A percentile compares a stretch with the other conserved stretches of the same genome.
Conservation (phyloP, 768 basidiomycete genomes). For the Tulasnella sp. region DNA sequence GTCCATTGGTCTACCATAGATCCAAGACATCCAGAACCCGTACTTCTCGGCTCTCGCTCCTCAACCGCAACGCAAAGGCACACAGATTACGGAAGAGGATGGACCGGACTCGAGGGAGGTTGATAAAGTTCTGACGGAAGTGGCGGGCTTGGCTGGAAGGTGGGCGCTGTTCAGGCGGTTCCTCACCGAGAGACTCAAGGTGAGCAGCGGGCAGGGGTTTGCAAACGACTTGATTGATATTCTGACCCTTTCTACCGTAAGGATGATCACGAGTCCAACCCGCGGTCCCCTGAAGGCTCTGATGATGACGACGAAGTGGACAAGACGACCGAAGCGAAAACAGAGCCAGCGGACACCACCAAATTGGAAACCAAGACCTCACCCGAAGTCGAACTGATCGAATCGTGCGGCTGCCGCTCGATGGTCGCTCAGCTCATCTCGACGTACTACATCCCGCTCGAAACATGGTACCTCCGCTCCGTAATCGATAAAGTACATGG, state of each 20-base stretch:
- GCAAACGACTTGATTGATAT: background rate
- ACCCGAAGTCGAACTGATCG: constrained; percentile 2
- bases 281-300: constrained; percentile 7
- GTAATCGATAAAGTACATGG: constrained; percentile 75
- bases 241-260: background rate
- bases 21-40: constrained; percentile 14
- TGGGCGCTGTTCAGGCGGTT: constrained; percentile 91
- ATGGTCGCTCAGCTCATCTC: constrained; percentile 55
- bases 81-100: constrained; percentile 28
- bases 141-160: constrained; percentile 79
- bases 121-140: constrained; percentile 79
- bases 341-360: background rate
- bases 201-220: constrained; percentile 20
- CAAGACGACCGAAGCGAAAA: constrained; percentile 16
- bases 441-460: constrained; percentile 77
- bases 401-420: constrained; percentile 24
- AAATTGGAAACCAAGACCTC: background rate
- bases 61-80: background rate
- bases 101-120: constrained; percentile 77
- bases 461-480: constrained; percentile 80
- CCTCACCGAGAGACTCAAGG: constrained; percentile 60
- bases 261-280: background rate
- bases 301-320: background rate
- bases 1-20: background rate
- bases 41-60: constrained; percentile 7